Base-by-base conservation (phyloP, 345 rosid species). In the Barbarea vulgaris region DNA sequence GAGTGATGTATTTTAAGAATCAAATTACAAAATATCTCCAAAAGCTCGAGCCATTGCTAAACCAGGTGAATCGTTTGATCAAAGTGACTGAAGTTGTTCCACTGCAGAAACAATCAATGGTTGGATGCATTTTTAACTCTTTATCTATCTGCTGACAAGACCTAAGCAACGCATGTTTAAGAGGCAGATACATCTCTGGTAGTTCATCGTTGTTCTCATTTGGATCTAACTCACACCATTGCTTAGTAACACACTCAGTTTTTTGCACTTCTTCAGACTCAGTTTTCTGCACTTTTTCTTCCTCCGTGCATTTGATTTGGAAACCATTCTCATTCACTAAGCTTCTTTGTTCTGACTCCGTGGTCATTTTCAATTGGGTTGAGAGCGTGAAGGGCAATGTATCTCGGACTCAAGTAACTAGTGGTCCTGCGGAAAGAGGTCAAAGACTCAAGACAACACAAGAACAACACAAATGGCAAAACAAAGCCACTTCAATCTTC, bases 31-130 rank as follows among this genome's bases (percentile, higher is more conserved):
- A n/a, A n/a, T n/a, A n/a, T 94, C 98, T 12, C 98, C 98, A 81
- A 94, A 91, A 75, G 98, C 98, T 85, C 98, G 86, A 62, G 98
- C 96, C 98, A 94, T 94, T 36, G 98, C 98, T 80, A 94, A 82
- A 73, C 98, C 98, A 61, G 98, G 98, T 42, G 98, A 89, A 71
- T 94, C 91, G 9, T 65, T 91, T 94, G 56, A 94, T 85, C 83
- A 91, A 79, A 70, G 91, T 86, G 56, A 94, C 98, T 15, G 97
- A 93, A 64, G 98, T 94, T 7, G 98, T 72, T 31, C 98, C 98
- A 27, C 98, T 94, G 89, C 98, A 94, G 87, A 91, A 91, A 80
- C 98, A 91, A 84, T 91, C 97, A 22, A 94, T 89, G 22, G 86
- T 82, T 22, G 96, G 95, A 83, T 89, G 91, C 85, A 90, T 79